A percentile compares a stretch with the other conserved stretches of the same genome.
phyloP scores from a whole-genome alignment of 2,329 filamentous ascomycete genomes.

The Monilinia aucupariae region DNA sequence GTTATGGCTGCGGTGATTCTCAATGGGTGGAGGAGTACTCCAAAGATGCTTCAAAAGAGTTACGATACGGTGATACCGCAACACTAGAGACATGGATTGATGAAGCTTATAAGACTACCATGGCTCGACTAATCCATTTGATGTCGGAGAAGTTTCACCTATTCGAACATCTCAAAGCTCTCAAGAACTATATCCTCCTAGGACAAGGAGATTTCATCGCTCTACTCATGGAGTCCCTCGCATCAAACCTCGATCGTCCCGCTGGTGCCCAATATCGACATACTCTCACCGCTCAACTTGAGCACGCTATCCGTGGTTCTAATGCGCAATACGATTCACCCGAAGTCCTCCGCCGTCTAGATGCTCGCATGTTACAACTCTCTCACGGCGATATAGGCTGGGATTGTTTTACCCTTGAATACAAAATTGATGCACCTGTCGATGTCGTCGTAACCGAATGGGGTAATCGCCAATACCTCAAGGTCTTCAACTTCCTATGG shows the following conservation, averaged over 20 bases:
- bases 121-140: constrained; percentile 86
- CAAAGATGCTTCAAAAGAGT: constrained; percentile 83
- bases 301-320: constrained; percentile 93
- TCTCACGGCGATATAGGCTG: constrained; percentile 96
- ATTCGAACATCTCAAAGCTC: constrained; percentile 82
- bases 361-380: constrained; percentile 96
- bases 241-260: constrained; percentile 85
- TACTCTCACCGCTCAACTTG: constrained; percentile 92
- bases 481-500: constrained; percentile 99
- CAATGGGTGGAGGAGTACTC: constrained; percentile 95
- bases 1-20: constrained; percentile 88
- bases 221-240: constrained; percentile 91
- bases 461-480: constrained; percentile 92
- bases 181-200: constrained; percentile 91
- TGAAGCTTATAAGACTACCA: constrained; percentile 95
- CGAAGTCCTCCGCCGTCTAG: constrained; percentile 84
- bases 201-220: constrained; percentile 97
- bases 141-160: constrained; percentile 95
- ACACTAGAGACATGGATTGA: constrained; percentile 91
- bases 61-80: constrained; percentile 87
- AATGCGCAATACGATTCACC: constrained; percentile 94
- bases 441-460: constrained; percentile 97
- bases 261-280: constrained; percentile 97
- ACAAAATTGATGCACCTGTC: constrained; percentile 93
- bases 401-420: constrained; percentile 98